phyloP scores from a whole-genome alignment of 139 green algal species.

The Micractinium sp. region DNA sequence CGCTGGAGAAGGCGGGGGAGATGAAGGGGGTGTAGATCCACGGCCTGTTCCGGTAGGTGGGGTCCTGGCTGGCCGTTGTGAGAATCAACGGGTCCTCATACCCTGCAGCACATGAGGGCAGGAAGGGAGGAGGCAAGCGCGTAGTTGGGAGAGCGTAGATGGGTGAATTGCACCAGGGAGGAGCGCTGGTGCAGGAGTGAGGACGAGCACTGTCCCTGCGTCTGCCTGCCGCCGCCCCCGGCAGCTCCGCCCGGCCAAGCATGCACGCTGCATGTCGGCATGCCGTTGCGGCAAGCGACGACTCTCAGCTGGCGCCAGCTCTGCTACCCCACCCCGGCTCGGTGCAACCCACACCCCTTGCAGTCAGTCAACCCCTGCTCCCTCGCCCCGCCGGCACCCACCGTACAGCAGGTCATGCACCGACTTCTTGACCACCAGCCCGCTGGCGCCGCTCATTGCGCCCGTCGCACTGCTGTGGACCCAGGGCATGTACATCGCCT shows the following conservation, averaged over 20 bases:
- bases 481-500: conserved; percentile 3
- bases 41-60: conserved; percentile 1
- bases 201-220: no score
- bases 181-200: background rate
- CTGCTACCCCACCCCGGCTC: background rate
- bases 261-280: background rate
- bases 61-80: background rate
- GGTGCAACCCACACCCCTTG: background rate
- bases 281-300: background rate
- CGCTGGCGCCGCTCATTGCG: background rate
- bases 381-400: background rate
- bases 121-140: background rate
- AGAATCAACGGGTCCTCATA: conserved; percentile 44
- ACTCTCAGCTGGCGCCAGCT: background rate
- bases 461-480: background rate
- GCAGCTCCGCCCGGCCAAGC: no score
- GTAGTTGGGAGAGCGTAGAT: background rate
- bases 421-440: conserved; percentile 35
- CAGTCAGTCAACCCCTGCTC: background rate
- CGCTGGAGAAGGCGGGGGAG: background rate
- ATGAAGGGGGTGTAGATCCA: conserved; percentile 34
- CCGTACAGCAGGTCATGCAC: conserved; percentile 47
- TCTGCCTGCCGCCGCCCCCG: no score
- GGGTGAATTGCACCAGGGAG: background rate
- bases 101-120: conserved; percentile 4